Evolutionary conservation across 805 yeast species (phyloP), one percentile per base, ranked within the genome.

Genomic region (Saccharomycopsis fibuligera): DNA sequence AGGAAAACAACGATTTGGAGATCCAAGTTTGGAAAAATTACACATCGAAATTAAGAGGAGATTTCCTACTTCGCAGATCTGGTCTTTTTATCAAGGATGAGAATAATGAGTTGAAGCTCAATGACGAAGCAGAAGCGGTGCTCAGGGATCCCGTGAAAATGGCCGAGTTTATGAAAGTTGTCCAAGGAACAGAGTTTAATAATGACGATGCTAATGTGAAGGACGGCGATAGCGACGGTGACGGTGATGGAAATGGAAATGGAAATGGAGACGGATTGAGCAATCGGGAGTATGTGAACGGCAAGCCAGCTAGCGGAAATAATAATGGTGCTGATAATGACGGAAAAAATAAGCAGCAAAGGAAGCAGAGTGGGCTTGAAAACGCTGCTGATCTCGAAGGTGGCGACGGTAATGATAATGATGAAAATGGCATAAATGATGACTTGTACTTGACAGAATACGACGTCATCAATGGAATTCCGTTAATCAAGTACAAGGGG

Each of bases 21-120:
- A 66, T 81, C 41, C 83, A 83, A 46, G 78, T 86, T 1, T 90
- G 97, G 97, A 83, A 84, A 57, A 76, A 77, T n/a, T 65, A 82
- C 35, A 88, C 93, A 0, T 85, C 96, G 0, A 83, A 83, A 53
- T 75, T 84, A 0, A 68, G 96, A 49, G 87, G 91, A 14, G 81
- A 83, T 45, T 75, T 86, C 53, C 82, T 96, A 59, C 65, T 78
- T 23, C 73, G 75, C 49, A 74, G 98, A 56, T 73, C 86, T 0
- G 76, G 73, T 2, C 65, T 88, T 41, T 89, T 91, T 60, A 17
- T 46, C n/a, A 45, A 44, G 31, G 42, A 48, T 29, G 45, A 30
- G 3, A 24, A 41, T 25, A 76, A 74, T 19, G 75, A 76, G 16
- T 68, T 72, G 50, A 73, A 69, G 47, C 62, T 90, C 5, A 83